Conservation (phyloP, 2,329 filamentous ascomycete genomes). For the Penicillium sp. region DNA sequence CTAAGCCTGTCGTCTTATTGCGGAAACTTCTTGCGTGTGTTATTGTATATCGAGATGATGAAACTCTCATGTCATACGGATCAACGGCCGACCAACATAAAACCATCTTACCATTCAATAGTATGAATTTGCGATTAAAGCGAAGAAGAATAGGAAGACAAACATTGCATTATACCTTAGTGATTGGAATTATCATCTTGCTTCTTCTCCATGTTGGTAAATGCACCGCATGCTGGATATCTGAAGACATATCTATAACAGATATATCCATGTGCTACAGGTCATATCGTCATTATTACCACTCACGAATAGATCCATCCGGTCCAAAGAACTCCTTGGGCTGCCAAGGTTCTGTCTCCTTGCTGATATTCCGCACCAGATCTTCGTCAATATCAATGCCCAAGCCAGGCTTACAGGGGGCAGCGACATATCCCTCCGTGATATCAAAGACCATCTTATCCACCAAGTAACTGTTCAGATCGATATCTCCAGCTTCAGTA, state of each 20-base stretch:
- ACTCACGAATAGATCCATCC: constrained; percentile 65
- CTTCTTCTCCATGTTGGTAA: neutral
- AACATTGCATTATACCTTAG: neutral
- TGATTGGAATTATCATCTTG: neutral
- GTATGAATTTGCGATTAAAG: neutral
- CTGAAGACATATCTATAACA: neutral
- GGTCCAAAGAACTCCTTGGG: constrained; percentile 66
- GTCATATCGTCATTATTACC: constrained; percentile 46
- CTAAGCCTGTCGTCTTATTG: neutral
- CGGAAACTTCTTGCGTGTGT: neutral
- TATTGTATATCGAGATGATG: neutral
- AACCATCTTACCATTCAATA: too few relatives aligned
- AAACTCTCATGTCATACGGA: neutral
- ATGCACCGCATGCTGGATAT: neutral
- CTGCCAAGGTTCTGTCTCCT: constrained; percentile 62
- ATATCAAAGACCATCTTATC: constrained; percentile 66
- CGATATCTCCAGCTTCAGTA: constrained; percentile 57
- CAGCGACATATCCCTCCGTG: constrained; percentile 61
- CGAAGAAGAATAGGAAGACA: neutral
- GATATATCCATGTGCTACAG: neutral
- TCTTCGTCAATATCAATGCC: constrained; percentile 72
- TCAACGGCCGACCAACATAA: neutral
- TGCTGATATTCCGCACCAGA: constrained; percentile 58
- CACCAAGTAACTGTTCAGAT: constrained; percentile 65
- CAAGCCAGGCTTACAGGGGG: constrained; percentile 60